Base-by-base conservation (phyloP, 2,329 filamentous ascomycete genomes). In the Macrophomina phaseolina region DNA sequence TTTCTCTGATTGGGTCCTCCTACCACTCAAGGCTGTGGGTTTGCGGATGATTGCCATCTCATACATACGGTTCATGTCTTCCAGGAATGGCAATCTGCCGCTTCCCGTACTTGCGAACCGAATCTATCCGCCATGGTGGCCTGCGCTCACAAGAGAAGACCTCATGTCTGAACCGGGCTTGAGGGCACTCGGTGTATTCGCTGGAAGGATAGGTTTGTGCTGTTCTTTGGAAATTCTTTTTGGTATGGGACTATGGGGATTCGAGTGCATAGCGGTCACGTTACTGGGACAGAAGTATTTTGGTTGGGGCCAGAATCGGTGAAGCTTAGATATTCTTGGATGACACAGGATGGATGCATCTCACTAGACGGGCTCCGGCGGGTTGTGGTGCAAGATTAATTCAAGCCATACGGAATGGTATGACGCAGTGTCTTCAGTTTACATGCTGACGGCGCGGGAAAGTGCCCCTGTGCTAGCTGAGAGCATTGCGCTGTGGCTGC, bases 201-300 rank as follows among this genome's bases (percentile, higher is more conserved):
- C 74, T 9, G 78, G 74, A 11, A 75, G 75, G 9, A 64, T 78
- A 60, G 75, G 72, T 52, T 70, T 79, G 14, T 78, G 74, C 69
- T 72, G 73, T 64, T 71, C 68, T 16, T 48, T 77, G 11, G 76
- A 78, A 42, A 30, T 78, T 7, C 69, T 70, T n/a, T 70, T 78
- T 45, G 76, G 78, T 55, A 70, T 79, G 5, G 67, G 68, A 11
- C 60, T 79, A 6, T 79, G 76, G 76, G 72, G 73, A n/a, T 64
- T 70, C 53, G 74, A 78, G 56, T 78, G 75, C 62, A 51, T 72
- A n/a, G 70, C 69, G 1, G 71, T 77, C 5, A 73, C 73, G 2
- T 71, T 68, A 28, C 52, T 75, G 32, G 77, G 77, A 28, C 71
- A 73, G 63, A 70, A 56, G 12, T 55, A 70, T 6, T 78, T 78